A percentile compares a stretch with the other conserved stretches of the same genome.
phyloP scores from a whole-genome alignment of 345 rosid genomes.

The Gossypium anomalum region DNA sequence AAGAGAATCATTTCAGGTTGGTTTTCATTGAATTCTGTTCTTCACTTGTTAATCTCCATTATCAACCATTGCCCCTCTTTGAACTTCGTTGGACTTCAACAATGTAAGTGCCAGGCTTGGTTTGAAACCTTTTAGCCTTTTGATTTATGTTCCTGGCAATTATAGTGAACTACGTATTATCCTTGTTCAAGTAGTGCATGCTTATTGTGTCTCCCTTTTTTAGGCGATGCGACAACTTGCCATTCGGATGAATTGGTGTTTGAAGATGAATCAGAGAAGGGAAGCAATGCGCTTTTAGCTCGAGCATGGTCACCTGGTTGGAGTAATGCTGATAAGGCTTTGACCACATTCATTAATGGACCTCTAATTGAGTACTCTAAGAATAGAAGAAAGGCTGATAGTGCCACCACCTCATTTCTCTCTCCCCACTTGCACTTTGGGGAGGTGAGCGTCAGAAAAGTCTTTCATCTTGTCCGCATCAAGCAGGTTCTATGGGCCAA shows the following conservation, averaged over 20 bases:
- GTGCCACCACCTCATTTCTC: conserved; percentile 93
- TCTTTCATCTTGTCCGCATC: conserved; percentile 85
- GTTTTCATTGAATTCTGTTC: conserved; percentile 14
- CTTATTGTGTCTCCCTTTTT: conserved; percentile 18
- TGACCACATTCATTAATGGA: conserved; percentile 81
- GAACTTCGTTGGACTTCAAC: background rate
- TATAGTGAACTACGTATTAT: background rate
- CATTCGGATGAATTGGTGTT: conserved; percentile 60
- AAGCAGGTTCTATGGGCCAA: conserved; percentile 93
- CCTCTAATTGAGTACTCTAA: conserved; percentile 79
- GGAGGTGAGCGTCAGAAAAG: conserved; percentile 94
- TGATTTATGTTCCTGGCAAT: conserved; percentile 2
- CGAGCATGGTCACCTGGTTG: conserved; percentile 99
- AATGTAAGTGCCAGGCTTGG: background rate
- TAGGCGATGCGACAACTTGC: conserved; percentile 77
- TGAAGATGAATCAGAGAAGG: conserved; percentile 91
- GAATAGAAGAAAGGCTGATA: conserved; percentile 91
- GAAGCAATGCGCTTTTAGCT: conserved; percentile 94
- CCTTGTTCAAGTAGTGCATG: background rate
- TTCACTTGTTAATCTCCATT: background rate
- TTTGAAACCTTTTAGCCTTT: background rate
- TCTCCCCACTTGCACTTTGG: conserved; percentile 98
- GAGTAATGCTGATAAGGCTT: conserved; percentile 88
- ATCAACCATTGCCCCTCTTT: background rate
- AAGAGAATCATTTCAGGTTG: conserved; percentile 87